Base-by-base conservation (phyloP, 2,329 filamentous ascomycete genomes). In the Fusarium hainanense region DNA sequence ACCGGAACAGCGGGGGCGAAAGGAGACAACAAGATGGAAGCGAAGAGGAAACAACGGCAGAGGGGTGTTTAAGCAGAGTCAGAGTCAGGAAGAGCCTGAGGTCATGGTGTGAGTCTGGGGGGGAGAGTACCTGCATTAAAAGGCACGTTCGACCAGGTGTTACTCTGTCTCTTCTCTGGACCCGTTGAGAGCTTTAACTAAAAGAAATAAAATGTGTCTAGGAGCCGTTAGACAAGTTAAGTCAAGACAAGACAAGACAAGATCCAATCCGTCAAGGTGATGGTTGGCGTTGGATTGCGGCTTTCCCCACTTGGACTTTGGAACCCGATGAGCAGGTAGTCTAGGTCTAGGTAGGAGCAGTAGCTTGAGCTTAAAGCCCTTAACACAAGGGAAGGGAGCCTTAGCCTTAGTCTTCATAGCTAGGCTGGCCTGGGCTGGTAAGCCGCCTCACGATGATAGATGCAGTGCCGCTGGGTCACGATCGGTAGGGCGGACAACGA, bases 71-170 rank as follows among this genome's bases (percentile, higher is more conserved):
- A 67, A 74, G 70, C 63, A 74, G 63, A 74, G 67, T 69, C 61
- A 74, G 63, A 74, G 67, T 69, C 70, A 72, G 61, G 65, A 74
- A 75, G 66, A 74, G 65, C 67, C 48, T 62, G 65, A 74, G 65
- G 68, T 65, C 68, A 72, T 75, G 73, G 73, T 72, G 73, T 72
- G 43, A 63, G 70, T 69, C 69, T 74, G 69, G 69, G 69, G 69
- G 71, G 74, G 73, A 75, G 60, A 75, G 71, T 72, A 74, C 66
- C 72, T 76, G 73, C 74, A 75, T 72, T 73, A 74, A 76, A 76
- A 74, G 72, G 72, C 66, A 73, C 59, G 58, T 66, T 54, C 54
- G 66, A 54, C 66, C 59, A 63, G 61, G 65, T 52, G 32, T 41
- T 55, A 47, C 58, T 40, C 42, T 57, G 47, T 51, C 68, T 61